Evolutionary conservation across 805 yeast species (phyloP).

Genomic region (Kuraishia cidri): DNA sequence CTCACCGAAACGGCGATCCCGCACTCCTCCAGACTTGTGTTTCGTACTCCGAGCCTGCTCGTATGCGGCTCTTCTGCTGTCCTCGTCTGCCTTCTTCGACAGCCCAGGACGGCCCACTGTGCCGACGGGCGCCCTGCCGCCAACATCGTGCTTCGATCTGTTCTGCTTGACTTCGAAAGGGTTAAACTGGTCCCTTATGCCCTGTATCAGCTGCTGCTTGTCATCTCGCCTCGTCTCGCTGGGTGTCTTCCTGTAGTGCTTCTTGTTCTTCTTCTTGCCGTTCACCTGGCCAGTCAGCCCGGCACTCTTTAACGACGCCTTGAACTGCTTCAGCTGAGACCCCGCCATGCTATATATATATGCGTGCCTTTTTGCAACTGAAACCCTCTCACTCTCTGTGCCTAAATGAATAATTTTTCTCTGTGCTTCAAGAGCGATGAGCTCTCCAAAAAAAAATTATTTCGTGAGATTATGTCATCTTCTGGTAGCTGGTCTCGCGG

Average conservation of each 20-base stretch:
- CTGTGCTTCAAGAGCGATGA: not conserved
- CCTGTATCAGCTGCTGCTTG: conserved; percentile 40
- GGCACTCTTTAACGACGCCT: conserved; percentile 63
- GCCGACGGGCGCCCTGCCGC: conserved; percentile 24
- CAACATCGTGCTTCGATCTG: conserved; percentile 49
- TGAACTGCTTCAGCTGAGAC: conserved; percentile 78
- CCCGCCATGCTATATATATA: conserved; percentile 60
- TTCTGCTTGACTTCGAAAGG: conserved; percentile 79
- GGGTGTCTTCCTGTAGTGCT: conserved; percentile 38
- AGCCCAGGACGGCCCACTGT: conserved; percentile 50
- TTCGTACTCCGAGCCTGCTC: conserved; percentile 53
- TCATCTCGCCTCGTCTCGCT: conserved; percentile 67
- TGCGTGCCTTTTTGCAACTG: not conserved
- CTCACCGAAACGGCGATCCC: conserved; percentile 92
- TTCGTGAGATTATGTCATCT: conserved; percentile 1
- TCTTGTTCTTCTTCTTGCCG: conserved; percentile 44
- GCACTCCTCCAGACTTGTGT: conserved; percentile 69
- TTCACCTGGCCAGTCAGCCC: conserved; percentile 88
- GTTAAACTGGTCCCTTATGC: conserved; percentile 77
- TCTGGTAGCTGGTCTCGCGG: too few relatives aligned
- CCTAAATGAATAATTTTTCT: not conserved
- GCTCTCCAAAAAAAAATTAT: conserved; percentile 1
- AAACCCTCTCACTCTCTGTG: not conserved
- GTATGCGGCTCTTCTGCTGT: conserved; percentile 49
- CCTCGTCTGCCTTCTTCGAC: conserved; percentile 62